Percentiles rank a stretch among this genome's conserved stretches.
These are phyloP conservation scores for Trichoderma asperelloides DNA, from an alignment of 495 filamentous ascomycete species.

Conservation along the genomic window DNA sequence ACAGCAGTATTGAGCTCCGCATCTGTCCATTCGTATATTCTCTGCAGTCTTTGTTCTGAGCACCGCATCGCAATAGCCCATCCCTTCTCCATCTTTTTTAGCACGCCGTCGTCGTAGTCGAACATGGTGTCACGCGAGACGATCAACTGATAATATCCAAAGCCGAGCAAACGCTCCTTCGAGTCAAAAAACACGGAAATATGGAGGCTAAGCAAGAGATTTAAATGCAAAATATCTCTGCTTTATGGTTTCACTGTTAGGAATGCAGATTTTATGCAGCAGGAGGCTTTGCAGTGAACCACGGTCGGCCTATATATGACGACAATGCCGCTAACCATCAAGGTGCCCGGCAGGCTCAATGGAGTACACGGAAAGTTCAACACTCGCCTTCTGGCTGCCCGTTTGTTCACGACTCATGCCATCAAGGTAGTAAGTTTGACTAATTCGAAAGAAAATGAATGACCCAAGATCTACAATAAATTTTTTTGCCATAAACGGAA, in stretches of 20 bases:
- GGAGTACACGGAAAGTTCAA: neutral
- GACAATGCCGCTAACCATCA: neutral
- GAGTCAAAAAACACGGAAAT: neutral
- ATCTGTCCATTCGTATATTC: neutral
- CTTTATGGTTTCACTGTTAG: neutral
- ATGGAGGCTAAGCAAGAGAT: neutral
- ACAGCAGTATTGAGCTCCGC: neutral
- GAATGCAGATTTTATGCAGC: no score
- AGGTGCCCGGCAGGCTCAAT: neutral
- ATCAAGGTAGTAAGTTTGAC: neutral
- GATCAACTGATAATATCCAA: neutral
- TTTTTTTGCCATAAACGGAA: neutral
- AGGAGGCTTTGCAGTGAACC: no score
- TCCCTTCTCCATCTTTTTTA: neutral
- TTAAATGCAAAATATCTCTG: no score
- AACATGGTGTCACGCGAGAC: neutral
- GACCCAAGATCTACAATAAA: neutral
- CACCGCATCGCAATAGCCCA: constrained; percentile 1
- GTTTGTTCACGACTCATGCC: neutral
- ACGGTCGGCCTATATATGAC: neutral
- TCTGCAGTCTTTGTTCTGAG: neutral
- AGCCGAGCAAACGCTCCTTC: neutral
- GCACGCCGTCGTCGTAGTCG: neutral
- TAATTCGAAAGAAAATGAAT: neutral
- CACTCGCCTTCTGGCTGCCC: neutral